phyloP scores from a whole-genome alignment of 1,139 yeast species.

The Meyerozyma carpophila region DNA sequence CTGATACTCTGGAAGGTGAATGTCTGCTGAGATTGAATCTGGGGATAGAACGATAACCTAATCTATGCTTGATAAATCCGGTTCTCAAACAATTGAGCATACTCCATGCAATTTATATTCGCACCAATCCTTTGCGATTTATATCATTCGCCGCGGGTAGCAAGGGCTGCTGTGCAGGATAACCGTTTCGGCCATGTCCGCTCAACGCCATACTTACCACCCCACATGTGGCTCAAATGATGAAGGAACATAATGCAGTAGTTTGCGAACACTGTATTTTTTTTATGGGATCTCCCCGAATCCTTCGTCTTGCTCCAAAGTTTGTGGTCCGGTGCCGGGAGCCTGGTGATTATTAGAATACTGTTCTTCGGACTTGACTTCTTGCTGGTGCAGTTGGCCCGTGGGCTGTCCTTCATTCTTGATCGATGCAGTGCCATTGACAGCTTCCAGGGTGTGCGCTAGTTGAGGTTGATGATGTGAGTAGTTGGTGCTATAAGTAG shows the following conservation, averaged over 20 bases:
- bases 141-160: constrained; percentile 1
- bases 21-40: neutral
- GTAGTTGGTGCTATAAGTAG: neutral
- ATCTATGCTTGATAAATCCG: neutral
- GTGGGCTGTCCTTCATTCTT: neutral
- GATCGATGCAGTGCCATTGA: neutral
- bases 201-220: neutral
- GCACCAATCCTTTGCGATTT: neutral
- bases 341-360: neutral
- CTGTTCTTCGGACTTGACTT: neutral
- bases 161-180: neutral
- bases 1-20: constrained; percentile 5
- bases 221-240: neutral
- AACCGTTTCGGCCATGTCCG: neutral
- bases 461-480: neutral
- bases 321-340: too few relatives aligned
- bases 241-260: neutral
- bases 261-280: neutral
- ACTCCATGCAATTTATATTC: constrained; percentile 1
- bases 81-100: constrained; percentile 2
- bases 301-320: neutral
- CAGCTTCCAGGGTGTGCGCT: too few relatives aligned
- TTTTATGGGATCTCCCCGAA: neutral
- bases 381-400: neutral
- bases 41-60: neutral